Base-by-base conservation (phyloP, 1,139 yeast species). In the Casaregolazyma suthepensis region DNA sequence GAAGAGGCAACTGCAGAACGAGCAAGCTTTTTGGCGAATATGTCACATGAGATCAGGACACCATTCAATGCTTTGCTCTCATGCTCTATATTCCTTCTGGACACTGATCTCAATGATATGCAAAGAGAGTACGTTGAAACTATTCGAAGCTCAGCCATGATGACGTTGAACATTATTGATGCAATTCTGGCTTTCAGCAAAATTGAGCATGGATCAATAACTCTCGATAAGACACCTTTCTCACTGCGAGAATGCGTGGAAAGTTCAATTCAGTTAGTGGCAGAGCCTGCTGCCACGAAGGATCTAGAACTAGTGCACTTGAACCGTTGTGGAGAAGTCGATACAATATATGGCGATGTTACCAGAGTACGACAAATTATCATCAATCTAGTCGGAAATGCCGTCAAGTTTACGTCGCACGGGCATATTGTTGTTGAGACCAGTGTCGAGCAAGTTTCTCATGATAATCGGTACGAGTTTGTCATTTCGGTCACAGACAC, bases 1-100 rank as follows among this genome's bases (percentile, higher is more conserved):
- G 96, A 89, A 71, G 80, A 87, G 43, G 96, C 96, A 1, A 88
- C 87, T 70, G 96, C 88, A 64, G 93, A 96, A 15, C 89, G 89
- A 64, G 86, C 96, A 0, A 90, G 89, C 7, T 89, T 89, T 67
- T 85, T 89, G 65, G 96, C 96, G 10, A 90, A 89, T 67, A 89
- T 89, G 55, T 88, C 96, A 0, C 97, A 90, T 66, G 97, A 90
- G 70, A 78, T 90, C 66, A 78, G 96, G 61, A 90, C 97, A 0
- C 97, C 97, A 1, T 73, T 90, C 61, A 85, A 94, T n/a, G 80
- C 83, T 0, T 66, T 80, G 49, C 67, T 80, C 54, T 78, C 82
- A 4, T 80, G 83, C 63, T 77, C 83, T 1, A 74, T 79, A 4
- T 87, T 90, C 60, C 88, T 96, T 5, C 74, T 86, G 57, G 95